Evolutionary conservation across 2,329 filamentous ascomycete species (phyloP), one percentile per base, ranked within the genome.

Genomic region (Aspergillus fischeri): DNA sequence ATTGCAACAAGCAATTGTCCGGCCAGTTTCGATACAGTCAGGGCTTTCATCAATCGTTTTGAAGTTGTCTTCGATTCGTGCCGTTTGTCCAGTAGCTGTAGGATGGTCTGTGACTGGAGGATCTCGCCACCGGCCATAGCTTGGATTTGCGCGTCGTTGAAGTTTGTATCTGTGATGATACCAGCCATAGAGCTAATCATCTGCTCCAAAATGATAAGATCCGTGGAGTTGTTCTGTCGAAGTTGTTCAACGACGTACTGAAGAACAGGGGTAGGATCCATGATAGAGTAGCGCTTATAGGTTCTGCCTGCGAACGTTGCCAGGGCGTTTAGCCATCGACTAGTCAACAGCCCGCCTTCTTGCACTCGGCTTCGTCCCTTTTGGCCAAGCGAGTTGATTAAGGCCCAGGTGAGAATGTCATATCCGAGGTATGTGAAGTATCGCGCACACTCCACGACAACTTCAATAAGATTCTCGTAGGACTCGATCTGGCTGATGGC

Each of bases 351-450:
- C 53, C 86, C 86, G 63, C 87, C 84, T 27, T 81, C 81, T 68
- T 88, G 85, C 32, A 85, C 80, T 52, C 84, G 79, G 49, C 80
- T 80, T 62, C 84, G 79, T 41, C 81, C 82, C 45, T 81, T 79
- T 48, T 81, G 82, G 29, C 83, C 81, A 59, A 89, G 79, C 9
- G 83, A 81, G 68, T 86, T 95, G 75, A 99, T 85, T 48, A 99
- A 80, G 21, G 91, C 91, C 92, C 93, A 99, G 3, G 91, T 90
- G 48, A 99, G 80, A 32, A 96, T 90, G 73, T 99, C 94, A 70
- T 96, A 96, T 0, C 91, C 93, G 41, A 99, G 78, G 54, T 90
- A 87, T 1, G 93, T 96, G 65, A 97, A 97, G 71, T 97, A 97
- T 66, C 91, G 88, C 42, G 91, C 92, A 68, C 92, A 97, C 70